These are phyloP conservation scores for Lecanicillium sp. DNA, from an alignment of 2,329 filamentous ascomycete genomes.

Conservation along the genomic window DNA sequence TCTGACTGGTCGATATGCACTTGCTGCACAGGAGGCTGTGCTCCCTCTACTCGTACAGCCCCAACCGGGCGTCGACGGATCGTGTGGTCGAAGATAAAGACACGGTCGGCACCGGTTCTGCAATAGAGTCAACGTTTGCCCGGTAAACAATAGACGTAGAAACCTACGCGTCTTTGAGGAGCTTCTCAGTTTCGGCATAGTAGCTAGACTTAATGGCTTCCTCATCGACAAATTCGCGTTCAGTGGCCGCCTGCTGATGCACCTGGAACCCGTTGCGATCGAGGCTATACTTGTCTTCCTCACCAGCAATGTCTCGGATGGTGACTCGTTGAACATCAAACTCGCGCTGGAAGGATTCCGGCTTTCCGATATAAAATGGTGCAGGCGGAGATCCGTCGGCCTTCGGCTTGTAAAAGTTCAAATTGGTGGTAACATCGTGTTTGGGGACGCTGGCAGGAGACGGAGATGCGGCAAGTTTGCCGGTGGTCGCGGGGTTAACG, in stretches of 20 bases:
- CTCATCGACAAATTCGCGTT: constrained; percentile 45
- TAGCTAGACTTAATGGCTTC: constrained; percentile 58
- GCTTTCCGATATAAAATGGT: constrained; percentile 28
- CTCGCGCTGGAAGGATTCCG: constrained; percentile 30
- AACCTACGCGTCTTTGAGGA: constrained; percentile 55
- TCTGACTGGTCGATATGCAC: constrained; percentile 55
- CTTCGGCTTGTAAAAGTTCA: constrained; percentile 36
- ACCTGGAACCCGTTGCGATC: constrained; percentile 35
- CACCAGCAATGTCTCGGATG: constrained; percentile 31
- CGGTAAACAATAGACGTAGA: not conserved
- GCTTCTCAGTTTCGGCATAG: constrained; percentile 64
- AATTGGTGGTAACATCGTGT: constrained; percentile 27
- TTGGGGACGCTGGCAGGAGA: constrained; percentile 15
- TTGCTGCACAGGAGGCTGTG: constrained; percentile 34
- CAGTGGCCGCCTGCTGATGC: constrained; percentile 22
- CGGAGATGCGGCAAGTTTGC: constrained; percentile 11
- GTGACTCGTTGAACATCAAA: constrained; percentile 23
- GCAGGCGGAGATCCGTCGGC: constrained; percentile 36
- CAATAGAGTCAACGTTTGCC: not conserved
- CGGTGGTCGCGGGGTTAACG: constrained; percentile 7
- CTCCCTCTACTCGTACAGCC: constrained; percentile 41
- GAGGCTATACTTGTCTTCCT: constrained; percentile 31
- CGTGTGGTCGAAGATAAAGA: constrained; percentile 60
- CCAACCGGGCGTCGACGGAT: constrained; percentile 34
- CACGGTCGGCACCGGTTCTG: constrained; percentile 48